Base-by-base conservation (phyloP, 2,329 filamentous ascomycete genomes). In the Dothidotthia symphoricarpi region DNA sequence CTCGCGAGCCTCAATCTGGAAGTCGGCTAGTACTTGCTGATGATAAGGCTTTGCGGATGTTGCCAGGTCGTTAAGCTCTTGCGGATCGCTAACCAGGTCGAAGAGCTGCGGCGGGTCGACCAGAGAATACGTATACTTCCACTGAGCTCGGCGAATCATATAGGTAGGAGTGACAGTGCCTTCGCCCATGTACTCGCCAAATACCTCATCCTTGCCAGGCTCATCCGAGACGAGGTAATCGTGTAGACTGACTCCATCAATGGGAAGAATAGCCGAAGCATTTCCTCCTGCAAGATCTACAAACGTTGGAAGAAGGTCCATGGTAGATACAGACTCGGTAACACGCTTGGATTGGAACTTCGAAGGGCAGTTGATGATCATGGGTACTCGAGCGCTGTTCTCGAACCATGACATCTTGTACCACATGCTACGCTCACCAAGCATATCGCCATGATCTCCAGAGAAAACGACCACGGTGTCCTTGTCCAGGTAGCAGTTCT, bases 391-490 rank as follows among this genome's bases (percentile, higher is more conserved):
- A 30, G 88, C 88, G 10, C 88, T 95, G 27, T 84, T 84, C 75
- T 96, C 90, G 58, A 89, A 95, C 78, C 93, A 96, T 61, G 82
- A 88, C 90, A 96, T 96, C 77, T 96, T 96, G 75, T 95, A 90
- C 90, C 90, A 96, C 31, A 96, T 73, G 5, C 86, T 86, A 36
- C 88, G 83, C 73, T 96, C 90, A 42, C 90, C 90, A 6, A 96
- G 79, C 90, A 96, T 96, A 68, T 96, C 90, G 39, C 90, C 90
- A 61, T 96, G 90, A 64, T 96, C 90, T 29, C 90, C 89, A 41
- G 85, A 90, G 70, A 96, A 96, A 51, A 96, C 82, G 56, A 96
- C 75, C 55, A 95, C 89, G 10, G 90, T 96, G 68, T 95, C 81
- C 24, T 95, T 82, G 43, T 83, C 83, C 29, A 96, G 74, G 6